Evolutionary conservation across 169 alveolate species (phyloP), one percentile per base, ranked within the genome.

Genomic region (Plasmodium gaboni): DNA sequence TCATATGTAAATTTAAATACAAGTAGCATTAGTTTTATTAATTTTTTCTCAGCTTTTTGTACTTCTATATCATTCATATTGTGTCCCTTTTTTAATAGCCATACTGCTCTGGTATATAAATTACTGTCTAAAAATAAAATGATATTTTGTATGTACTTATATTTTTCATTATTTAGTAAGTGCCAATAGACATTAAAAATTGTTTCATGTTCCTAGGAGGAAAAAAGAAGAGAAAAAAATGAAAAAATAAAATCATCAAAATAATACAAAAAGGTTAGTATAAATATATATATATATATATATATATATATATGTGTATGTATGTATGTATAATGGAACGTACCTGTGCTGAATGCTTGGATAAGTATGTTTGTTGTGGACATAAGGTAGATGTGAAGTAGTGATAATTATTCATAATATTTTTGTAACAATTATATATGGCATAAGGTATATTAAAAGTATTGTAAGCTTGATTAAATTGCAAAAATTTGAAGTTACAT

Each of bases 301-400:
- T n/a, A 59, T 2, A 42, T 32, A 32, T 32, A 32, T 32, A 32
- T 32, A 32, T 32, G 4, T 32, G 4, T 32, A 32, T 32, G 0
- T 32, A 32, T 32, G 44, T 32, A 32, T 32, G 38, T 28, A 32
- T 32, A 48, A 26, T 28, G 67, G 13, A 12, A 59, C 48, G 6
- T 78, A 78, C 89, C 67, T 78, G 89, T n/a, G 78, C 70, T 50
- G 78, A 78, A 17, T 78, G 89, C 12, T 78, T 78, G 46, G 89
- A 78, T 19, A 78, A 69, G 55, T 78, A 78, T 13, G 89, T 78
- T 4, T 78, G 89, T 19, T 78, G 89, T 46, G 89, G 89, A 7
- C 89, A 78, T 42, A 78, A 67, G 0, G 89, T 78, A 13, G 89
- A 78, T 12, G 89, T 78, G 67, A 78, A 78, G 51, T 78, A 78